A percentile compares a stretch with the other conserved stretches of the same genome.
phyloP scores from a whole-genome alignment of 805 yeast genomes.

The Ogataea parapolymorpha region DNA sequence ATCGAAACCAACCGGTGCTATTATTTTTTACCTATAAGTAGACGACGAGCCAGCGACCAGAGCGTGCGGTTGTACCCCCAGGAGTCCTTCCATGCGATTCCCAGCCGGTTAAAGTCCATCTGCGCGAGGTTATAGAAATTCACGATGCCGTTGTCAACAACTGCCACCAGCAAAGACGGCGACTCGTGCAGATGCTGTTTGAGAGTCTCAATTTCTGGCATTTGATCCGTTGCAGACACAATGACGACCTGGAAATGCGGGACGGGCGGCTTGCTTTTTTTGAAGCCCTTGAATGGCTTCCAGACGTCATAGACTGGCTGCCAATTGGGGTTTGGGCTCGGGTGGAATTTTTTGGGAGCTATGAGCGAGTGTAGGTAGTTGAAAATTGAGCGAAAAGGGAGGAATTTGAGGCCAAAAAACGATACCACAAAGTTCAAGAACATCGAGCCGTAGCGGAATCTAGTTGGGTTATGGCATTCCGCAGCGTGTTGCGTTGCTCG shows the following conservation, averaged over 20 bases:
- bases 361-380: slow-evolving; percentile 1
- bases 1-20: slow-evolving; percentile 96
- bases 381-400: slow-evolving; percentile 1
- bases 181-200: slow-evolving; percentile 45
- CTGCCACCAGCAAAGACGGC: slow-evolving; percentile 53
- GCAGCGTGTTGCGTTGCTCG: slow-evolving; percentile 9
- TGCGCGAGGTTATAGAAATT: slow-evolving; percentile 54
- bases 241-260: slow-evolving; percentile 78
- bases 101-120: slow-evolving; percentile 41
- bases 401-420: neutral
- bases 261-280: slow-evolving; percentile 60
- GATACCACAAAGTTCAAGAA: neutral
- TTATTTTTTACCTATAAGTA: slow-evolving; percentile 31
- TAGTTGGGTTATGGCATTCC: slow-evolving; percentile 56
- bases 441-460: slow-evolving; percentile 41
- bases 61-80: slow-evolving; percentile 1
- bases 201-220: slow-evolving; percentile 49
- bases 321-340: neutral
- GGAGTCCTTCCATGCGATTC: slow-evolving; percentile 29
- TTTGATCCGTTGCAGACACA: slow-evolving; percentile 42
- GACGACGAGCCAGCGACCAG: neutral
- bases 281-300: slow-evolving; percentile 76
- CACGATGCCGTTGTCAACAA: slow-evolving; percentile 71
- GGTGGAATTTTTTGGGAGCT: neutral
- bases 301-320: slow-evolving; percentile 62